Evolutionary conservation across 2,329 filamentous ascomycete species (phyloP).

Genomic region (Thielaviopsis punctulata): DNA sequence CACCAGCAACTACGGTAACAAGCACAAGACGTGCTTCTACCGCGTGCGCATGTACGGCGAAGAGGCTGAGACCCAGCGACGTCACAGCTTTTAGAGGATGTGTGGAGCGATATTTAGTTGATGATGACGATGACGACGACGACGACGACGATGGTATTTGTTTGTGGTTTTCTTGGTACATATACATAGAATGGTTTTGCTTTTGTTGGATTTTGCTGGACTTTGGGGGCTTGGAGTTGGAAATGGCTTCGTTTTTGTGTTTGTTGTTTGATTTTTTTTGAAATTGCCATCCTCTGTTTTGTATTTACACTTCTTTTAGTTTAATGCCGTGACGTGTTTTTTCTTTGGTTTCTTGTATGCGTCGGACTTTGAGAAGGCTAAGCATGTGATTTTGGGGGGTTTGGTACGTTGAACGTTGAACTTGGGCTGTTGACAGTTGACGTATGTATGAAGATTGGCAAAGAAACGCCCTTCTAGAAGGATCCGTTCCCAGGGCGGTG

Average conservation of each 20-base stretch:
- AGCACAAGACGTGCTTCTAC: conserved; percentile 48
- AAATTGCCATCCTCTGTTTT: no score
- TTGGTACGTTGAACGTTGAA: no score
- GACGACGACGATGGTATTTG: background rate
- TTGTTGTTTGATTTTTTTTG: background rate
- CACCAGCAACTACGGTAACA: conserved; percentile 39
- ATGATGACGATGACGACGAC: background rate
- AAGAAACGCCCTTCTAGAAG: background rate
- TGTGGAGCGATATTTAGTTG: no score
- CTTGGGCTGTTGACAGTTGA: no score
- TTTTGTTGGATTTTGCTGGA: background rate
- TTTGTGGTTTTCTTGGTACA: background rate
- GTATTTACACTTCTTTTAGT: background rate
- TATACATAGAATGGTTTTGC: background rate
- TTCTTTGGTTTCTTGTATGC: background rate
- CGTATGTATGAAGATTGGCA: no score
- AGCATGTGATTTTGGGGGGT: background rate
- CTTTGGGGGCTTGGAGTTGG: background rate
- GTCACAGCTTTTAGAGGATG: no score
- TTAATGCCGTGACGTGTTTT: background rate
- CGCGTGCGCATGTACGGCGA: conserved; percentile 40
- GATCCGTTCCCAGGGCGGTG: background rate
- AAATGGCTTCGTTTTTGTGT: background rate
- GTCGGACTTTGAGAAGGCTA: no score
- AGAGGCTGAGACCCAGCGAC: conserved; percentile 13